Conservation (phyloP, 768 basidiomycete species). For the Chalciporus pseudorubinellus region DNA sequence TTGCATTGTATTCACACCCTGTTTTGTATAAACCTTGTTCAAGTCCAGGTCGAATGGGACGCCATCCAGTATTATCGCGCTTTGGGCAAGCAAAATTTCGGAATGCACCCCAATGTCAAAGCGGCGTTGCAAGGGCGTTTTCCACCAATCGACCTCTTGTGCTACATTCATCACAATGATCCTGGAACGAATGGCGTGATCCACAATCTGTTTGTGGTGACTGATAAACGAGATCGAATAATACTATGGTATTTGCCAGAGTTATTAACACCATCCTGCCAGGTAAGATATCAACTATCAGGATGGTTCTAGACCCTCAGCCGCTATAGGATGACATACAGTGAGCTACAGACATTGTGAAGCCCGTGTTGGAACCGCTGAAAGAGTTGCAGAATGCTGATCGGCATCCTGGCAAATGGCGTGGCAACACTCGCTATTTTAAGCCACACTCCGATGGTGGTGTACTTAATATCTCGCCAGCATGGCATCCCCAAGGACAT, state of each 20-base stretch:
- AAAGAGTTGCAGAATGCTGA: not conserved
- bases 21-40: too few relatives aligned
- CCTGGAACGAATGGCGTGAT: not conserved
- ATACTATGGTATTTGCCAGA: not conserved
- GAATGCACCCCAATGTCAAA: too few relatives aligned
- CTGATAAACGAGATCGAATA: not conserved
- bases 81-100: too few relatives aligned
- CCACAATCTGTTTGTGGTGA: not conserved
- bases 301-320: too few relatives aligned
- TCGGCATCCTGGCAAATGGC: not conserved
- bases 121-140: too few relatives aligned
- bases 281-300: not conserved
- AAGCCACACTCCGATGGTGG: not conserved
- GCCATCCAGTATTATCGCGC: too few relatives aligned
- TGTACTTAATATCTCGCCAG: not conserved
- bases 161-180: too few relatives aligned
- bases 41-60: too few relatives aligned
- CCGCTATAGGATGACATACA: not conserved
- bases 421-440: not conserved
- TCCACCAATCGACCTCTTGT: too few relatives aligned
- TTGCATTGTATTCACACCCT: too few relatives aligned
- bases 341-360: not conserved
- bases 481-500: not conserved
- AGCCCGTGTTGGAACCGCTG: not conserved
- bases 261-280: not conserved